These are phyloP conservation scores for Mycena leptocephala DNA, from an alignment of 768 basidiomycete species.

Conservation along the genomic window DNA sequence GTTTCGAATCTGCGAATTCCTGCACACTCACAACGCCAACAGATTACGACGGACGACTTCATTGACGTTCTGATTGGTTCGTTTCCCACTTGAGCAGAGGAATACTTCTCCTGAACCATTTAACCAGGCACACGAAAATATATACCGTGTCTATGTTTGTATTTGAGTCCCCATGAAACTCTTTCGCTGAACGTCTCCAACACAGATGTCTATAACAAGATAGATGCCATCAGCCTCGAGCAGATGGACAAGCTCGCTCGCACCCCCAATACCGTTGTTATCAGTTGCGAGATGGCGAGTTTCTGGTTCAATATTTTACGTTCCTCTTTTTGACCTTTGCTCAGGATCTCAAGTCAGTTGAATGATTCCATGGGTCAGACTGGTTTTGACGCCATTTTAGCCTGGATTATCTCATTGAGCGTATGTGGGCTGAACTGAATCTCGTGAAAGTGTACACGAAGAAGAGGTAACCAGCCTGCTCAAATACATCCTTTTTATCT, in stretches of 20 bases:
- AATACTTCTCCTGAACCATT: not conserved
- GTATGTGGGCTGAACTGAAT: conserved; percentile 85
- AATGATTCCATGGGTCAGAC: not conserved
- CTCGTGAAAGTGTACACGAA: conserved; percentile 97
- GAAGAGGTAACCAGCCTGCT: conserved; percentile 68
- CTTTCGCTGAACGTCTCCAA: not conserved
- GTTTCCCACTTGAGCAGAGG: not conserved
- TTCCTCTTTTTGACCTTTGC: not conserved
- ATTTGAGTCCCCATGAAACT: not conserved
- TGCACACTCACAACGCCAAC: not conserved
- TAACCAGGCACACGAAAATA: conserved; percentile 92
- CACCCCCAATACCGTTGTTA: conserved; percentile 90
- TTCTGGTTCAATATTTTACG: not conserved
- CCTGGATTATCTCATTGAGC: conserved; percentile 81
- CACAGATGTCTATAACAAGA: conserved; percentile 96
- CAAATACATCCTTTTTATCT: not conserved
- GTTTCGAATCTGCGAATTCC: conserved; percentile 32
- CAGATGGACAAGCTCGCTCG: conserved; percentile 88
- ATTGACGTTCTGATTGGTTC: conserved; percentile 97
- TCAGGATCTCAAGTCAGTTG: conserved; percentile 80
- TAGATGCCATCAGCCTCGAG: conserved; percentile 90
- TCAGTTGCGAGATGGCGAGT: conserved; percentile 88
- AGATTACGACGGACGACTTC: conserved; percentile 97
- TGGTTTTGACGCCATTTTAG: conserved; percentile 51
- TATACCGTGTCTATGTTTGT: conserved; percentile 90